Evolutionary conservation across 208 protist species (phyloP).

Genomic region (Spongospora subterranea): DNA sequence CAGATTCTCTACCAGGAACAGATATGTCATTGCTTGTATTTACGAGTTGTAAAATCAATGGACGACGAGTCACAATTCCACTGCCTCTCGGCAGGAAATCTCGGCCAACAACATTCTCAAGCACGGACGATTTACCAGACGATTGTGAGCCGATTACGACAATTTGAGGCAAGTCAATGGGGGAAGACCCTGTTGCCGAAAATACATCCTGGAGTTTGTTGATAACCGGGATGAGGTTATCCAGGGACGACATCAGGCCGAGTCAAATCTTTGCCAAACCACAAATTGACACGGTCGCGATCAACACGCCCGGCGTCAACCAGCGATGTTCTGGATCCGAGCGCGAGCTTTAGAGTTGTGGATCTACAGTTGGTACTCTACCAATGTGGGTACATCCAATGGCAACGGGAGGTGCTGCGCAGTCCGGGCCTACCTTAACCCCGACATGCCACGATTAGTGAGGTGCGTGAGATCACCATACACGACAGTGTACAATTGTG

Average conservation of each 20-base stretch:
- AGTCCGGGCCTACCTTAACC: too few relatives aligned
- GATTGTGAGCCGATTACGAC: conserved; percentile 68
- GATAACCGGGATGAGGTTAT: conserved; percentile 68
- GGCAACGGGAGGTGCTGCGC: too few relatives aligned
- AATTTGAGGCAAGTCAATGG: conserved; percentile 67
- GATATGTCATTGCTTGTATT: background rate
- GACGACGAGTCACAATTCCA: conserved; percentile 98
- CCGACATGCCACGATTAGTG: too few relatives aligned
- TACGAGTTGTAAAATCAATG: conserved; percentile 97
- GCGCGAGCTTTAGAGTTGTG: too few relatives aligned
- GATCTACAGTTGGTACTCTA: too few relatives aligned
- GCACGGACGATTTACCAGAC: conserved; percentile 80
- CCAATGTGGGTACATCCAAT: too few relatives aligned
- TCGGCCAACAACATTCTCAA: conserved; percentile 98
- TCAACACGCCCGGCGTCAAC: too few relatives aligned
- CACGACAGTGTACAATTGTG: too few relatives aligned
- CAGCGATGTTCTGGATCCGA: too few relatives aligned
- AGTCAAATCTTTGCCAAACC: too few relatives aligned
- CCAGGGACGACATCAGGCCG: conserved; percentile 34
- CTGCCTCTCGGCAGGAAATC: conserved; percentile 98
- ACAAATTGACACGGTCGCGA: too few relatives aligned
- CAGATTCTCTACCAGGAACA: background rate
- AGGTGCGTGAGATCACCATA: too few relatives aligned
- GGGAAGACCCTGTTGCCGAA: conserved; percentile 44
- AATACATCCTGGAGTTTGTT: conserved; percentile 73